Base-by-base conservation (phyloP, 345 rosid species). In the Eucalyptus tenuipes region DNA sequence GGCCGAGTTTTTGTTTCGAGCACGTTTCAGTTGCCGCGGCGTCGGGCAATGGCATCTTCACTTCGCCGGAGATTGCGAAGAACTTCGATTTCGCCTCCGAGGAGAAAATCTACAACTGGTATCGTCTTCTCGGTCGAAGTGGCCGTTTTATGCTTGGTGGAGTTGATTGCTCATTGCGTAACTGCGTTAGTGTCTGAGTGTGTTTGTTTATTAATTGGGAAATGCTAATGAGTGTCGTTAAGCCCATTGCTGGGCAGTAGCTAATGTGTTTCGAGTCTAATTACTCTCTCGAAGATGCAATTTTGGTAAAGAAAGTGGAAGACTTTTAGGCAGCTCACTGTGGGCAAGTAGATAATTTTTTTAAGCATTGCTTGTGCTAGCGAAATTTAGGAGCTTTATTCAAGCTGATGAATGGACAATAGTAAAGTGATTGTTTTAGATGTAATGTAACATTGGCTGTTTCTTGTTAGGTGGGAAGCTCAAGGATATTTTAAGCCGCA, bases 61-160 rank as follows among this genome's bases (percentile, higher is more conserved):
- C 98, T 87, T 96, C 99, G 64, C 96, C 97, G 11, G 98, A 95
- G 94, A 88, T 92, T 13, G 95, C 97, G 7, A 97, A 96, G 94
- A 92, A 97, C 29, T 97, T 97, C 84, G 99, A 97, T 90, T 97
- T 96, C 92, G 87, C 96, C 25, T 95, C 96, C 0, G 99, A 97
- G 94, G 99, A 97, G 89, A 93, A 95, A 61, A 97, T 97, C 45
- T 97, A 97, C 92, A 94, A 93, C n/a, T 97, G 99, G 99, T 96
- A 93, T 55, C 66, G 20, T 48, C 87, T 90, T 64, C 68, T 61
- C 47, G 52, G 44, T 1, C 81, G 81, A 37, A 75, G 82, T 18
- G 6, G 82, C 27, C 45, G 8, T 89, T 49, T 84, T 84, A 11
- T 89, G 42, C 16, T 27, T 16, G 40, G 87, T 40, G 86, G 44